Percentiles rank a stretch among this genome's conserved stretches.
Evolutionary conservation across 2,329 filamentous ascomycete species (phyloP).

Genomic region (Trichoderma sp.): DNA sequence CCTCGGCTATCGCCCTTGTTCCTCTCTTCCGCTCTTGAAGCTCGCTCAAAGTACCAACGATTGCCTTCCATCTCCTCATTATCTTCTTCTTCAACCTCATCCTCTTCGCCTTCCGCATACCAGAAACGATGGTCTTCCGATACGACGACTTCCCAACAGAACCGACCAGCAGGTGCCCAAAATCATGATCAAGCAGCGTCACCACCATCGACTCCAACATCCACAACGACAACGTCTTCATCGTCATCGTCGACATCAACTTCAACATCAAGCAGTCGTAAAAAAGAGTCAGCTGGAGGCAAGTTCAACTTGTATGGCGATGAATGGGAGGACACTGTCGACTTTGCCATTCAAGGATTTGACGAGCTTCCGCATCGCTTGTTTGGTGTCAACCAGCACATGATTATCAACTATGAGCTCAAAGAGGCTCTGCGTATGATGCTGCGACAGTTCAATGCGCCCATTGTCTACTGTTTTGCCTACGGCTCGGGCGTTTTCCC

Average conservation of each 20-base stretch:
- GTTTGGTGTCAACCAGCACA: slow-evolving; percentile 95
- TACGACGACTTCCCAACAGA: slow-evolving; percentile 26
- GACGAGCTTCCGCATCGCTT: slow-evolving; percentile 51
- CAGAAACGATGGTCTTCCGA: slow-evolving; percentile 34
- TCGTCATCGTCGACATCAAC: background rate
- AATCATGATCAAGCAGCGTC: background rate
- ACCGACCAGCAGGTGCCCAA: background rate
- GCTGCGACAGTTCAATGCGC: slow-evolving; percentile 87
- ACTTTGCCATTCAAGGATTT: slow-evolving; percentile 49
- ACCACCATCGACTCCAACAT: background rate
- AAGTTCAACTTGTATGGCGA: slow-evolving; percentile 46
- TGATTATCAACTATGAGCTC: slow-evolving; percentile 93
- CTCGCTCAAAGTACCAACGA: slow-evolving; percentile 15
- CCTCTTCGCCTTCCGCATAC: background rate
- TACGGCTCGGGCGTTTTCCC: slow-evolving; percentile 97
- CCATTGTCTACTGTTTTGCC: slow-evolving; percentile 94
- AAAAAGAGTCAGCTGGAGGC: slow-evolving; percentile 36
- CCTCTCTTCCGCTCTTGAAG: slow-evolving; percentile 11
- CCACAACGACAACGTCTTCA: background rate
- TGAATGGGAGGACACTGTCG: slow-evolving; percentile 50
- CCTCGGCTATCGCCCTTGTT: slow-evolving; percentile 28
- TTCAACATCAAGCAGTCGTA: slow-evolving; percentile 24
- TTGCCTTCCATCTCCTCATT: background rate
- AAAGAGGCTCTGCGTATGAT: slow-evolving; percentile 87
- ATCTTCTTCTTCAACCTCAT: background rate